Percentiles rank a stretch among this genome's conserved stretches.
phyloP scores from a whole-genome alignment of 2,329 filamentous ascomycete species.

The Chlorencoelia australis region DNA sequence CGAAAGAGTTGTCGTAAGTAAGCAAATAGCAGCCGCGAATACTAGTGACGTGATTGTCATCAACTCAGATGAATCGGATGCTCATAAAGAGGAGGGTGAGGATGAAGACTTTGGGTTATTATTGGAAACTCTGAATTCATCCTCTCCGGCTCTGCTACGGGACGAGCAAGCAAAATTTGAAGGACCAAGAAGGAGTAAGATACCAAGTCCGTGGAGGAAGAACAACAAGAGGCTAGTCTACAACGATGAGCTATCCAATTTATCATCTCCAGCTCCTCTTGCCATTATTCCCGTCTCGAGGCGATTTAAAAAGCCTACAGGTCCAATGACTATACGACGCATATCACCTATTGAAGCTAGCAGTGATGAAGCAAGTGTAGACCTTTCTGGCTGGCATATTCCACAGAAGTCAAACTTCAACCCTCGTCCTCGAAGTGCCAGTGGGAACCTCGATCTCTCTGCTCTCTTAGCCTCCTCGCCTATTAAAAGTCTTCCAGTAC shows the following conservation, averaged over 20 bases:
- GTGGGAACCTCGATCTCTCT: slow-evolving; percentile 17
- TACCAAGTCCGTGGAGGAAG: slow-evolving; percentile 26
- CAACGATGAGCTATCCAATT: slow-evolving; percentile 22
- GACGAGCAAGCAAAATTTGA: slow-evolving; percentile 13
- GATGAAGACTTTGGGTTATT: slow-evolving; percentile 25
- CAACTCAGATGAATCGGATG: slow-evolving; percentile 13
- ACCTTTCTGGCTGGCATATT: slow-evolving; percentile 21
- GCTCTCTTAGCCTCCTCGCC: slow-evolving; percentile 22
- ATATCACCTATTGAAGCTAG: not conserved
- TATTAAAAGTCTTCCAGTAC: slow-evolving; percentile 16
- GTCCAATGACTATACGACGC: slow-evolving; percentile 12
- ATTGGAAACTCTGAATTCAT: slow-evolving; percentile 26
- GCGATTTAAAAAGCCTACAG: too few species aligned
- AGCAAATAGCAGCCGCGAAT: slow-evolving; percentile 15
- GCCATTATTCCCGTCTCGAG: too few species aligned
- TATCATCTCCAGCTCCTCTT: slow-evolving; percentile 11
- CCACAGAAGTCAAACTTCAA: slow-evolving; percentile 26
- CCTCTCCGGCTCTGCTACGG: slow-evolving; percentile 16
- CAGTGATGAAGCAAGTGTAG: slow-evolving; percentile 10
- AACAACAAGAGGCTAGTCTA: slow-evolving; percentile 25
- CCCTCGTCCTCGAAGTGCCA: slow-evolving; percentile 15
- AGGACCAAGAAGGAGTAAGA: slow-evolving; percentile 22
- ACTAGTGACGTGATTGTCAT: slow-evolving; percentile 19
- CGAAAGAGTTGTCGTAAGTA: slow-evolving; percentile 19
- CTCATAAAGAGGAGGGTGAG: not conserved